Conservation (phyloP, 805 yeast species). For the Cyberlindnera nakhonratchasimensis region DNA sequence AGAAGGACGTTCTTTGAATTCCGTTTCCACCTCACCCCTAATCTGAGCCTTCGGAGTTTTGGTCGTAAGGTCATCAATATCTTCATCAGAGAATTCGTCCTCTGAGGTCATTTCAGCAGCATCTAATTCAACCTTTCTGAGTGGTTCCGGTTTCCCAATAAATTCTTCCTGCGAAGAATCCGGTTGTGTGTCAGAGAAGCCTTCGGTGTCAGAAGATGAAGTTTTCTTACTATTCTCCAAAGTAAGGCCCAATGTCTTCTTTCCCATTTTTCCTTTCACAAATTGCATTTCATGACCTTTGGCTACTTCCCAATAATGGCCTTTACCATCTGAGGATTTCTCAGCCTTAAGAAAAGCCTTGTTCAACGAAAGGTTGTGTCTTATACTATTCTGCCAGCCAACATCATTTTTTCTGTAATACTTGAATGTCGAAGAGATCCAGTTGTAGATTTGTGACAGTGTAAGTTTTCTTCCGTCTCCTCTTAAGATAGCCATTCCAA, state of each 20-base stretch:
- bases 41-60: slow-evolving; percentile 27
- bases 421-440: slow-evolving; percentile 85
- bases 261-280: slow-evolving; percentile 55
- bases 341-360: slow-evolving; percentile 91
- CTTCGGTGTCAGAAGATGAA: slow-evolving; percentile 3
- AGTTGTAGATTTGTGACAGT: slow-evolving; percentile 78
- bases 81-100: slow-evolving; percentile 14
- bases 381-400: slow-evolving; percentile 97
- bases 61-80: slow-evolving; percentile 15
- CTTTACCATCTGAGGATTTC: slow-evolving; percentile 83
- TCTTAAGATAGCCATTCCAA: slow-evolving; percentile 88
- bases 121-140: slow-evolving; percentile 5
- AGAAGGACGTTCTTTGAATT: slow-evolving; percentile 12
- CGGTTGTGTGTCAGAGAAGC: slow-evolving; percentile 6
- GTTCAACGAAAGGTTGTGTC: slow-evolving; percentile 89
- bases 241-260: slow-evolving; percentile 23
- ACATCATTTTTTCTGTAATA: slow-evolving; percentile 82
- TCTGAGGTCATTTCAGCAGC: slow-evolving; percentile 17
- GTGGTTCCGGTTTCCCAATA: not conserved
- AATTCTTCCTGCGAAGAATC: slow-evolving; percentile 4
- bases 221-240: slow-evolving; percentile 2
- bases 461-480: slow-evolving; percentile 72
- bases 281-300: slow-evolving; percentile 81
- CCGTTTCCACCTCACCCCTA: slow-evolving; percentile 15
- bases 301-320: slow-evolving; percentile 88